These are phyloP conservation scores for Cordyceps cicadae DNA, from an alignment of 2,329 filamentous ascomycete genomes.

Conservation along the genomic window DNA sequence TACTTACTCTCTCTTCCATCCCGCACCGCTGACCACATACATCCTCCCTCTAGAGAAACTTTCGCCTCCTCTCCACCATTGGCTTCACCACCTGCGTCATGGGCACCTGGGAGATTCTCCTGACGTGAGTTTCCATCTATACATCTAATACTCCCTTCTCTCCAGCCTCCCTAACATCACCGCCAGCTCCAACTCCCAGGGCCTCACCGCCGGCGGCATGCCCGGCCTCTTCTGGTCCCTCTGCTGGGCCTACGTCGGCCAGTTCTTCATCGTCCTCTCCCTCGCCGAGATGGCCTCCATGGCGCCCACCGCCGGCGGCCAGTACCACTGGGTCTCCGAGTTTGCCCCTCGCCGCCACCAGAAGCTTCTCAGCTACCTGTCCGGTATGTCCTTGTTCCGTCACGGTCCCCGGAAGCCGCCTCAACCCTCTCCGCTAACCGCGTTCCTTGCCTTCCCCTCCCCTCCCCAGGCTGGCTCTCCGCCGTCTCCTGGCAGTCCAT, in stretches of 20 bases:
- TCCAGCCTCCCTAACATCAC: not conserved
- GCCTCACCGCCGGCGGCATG: conserved; percentile 15
- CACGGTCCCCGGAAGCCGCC: too few relatives aligned
- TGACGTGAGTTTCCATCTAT: not conserved
- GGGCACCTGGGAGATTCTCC: conserved; percentile 10
- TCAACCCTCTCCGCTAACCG: too few relatives aligned
- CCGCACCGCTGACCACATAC: not conserved
- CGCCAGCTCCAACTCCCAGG: conserved; percentile 13
- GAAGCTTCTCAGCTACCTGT: conserved; percentile 45
- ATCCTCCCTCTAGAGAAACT: not conserved
- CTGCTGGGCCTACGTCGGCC: conserved; percentile 12
- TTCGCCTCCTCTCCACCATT: conserved; percentile 8
- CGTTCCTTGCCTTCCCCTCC: too few relatives aligned
- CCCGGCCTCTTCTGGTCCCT: conserved; percentile 16
- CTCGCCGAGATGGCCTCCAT: conserved; percentile 30
- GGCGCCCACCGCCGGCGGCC: conserved; percentile 41
- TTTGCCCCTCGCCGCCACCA: conserved; percentile 40
- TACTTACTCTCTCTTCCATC: too few relatives aligned
- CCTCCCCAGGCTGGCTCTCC: conserved; percentile 32
- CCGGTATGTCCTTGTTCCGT: conserved; percentile 6
- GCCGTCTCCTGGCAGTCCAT: conserved; percentile 37
- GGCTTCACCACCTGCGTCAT: conserved; percentile 11
- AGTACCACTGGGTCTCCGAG: conserved; percentile 49
- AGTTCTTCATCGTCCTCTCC: conserved; percentile 9
- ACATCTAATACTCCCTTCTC: too few relatives aligned